Evolutionary conservation across 2,329 filamentous ascomycete genomes (phyloP), one percentile per base, ranked within the genome.

Genomic region (Sclerotinia trifoliorum): DNA sequence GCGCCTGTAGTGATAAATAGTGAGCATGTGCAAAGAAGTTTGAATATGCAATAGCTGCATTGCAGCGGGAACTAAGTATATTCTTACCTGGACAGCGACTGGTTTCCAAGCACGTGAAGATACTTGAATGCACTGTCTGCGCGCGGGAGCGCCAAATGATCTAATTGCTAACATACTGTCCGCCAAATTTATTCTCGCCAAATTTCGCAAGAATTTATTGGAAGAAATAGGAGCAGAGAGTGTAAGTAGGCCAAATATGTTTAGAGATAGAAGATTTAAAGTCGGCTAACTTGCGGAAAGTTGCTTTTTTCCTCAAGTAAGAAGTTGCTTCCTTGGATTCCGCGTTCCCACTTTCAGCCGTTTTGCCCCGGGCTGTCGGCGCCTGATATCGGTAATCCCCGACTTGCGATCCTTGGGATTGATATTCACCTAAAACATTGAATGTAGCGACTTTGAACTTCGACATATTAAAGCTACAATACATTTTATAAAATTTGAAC

Each of bases 101-200:
- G 81, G 78, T 73, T 80, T 80, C 74, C 81, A 81, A 69, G 83
- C 84, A 79, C 86, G 85, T 77, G 85, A 83, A 78, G 87, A 85
- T 77, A 87, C 85, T 80, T 90, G 89, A 81, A 94, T 83, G 85
- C 88, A 92, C 84, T 96, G 92, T 81, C 86, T 83, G 81, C 91
- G 87, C 81, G 88, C 86, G 78, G 92, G 90, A 78, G 86, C 86
- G 80, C 89, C 88, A 80, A 94, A 87, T 77, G 89, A 88, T 83
- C 93, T 90, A 80, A 91, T 84, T 82, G 91, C 89, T 82, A 96
- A 85, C 93, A 97, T 97, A 78, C 79, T 90, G 85, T 81, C 75
- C 35, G 54, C 42, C 54, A 56, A 58, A 64, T 29, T 32, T 57
- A 46, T 52, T 49, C 39, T 44, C 26, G 64, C 65, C 54, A 39